phyloP scores from a whole-genome alignment of 164 flowering plant species.

The Annona cherimola region DNA sequence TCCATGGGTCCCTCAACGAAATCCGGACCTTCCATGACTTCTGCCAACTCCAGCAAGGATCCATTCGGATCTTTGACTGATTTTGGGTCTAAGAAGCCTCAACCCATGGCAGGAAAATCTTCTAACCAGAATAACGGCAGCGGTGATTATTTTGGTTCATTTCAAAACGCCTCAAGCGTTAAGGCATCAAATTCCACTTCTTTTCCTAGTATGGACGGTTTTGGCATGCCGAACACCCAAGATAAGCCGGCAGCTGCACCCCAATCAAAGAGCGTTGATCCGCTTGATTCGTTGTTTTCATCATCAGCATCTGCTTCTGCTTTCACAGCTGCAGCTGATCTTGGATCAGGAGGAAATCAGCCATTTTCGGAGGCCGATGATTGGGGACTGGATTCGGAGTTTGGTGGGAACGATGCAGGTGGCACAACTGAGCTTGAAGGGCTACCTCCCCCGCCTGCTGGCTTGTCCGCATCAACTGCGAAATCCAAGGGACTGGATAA shows the following conservation, averaged over 20 bases:
- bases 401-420: conserved; percentile 36
- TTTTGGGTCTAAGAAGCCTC: conserved; percentile 39
- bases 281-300: conserved; percentile 56
- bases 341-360: conserved; percentile 23
- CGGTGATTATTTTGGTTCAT: conserved; percentile 30
- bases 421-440: conserved; percentile 87
- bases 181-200: conserved; percentile 22
- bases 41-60: conserved; percentile 42
- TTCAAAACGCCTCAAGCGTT: conserved; percentile 27
- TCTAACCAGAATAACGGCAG: conserved; percentile 12
- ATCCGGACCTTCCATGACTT: conserved; percentile 17
- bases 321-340: conserved; percentile 22
- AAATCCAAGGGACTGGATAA: conserved; percentile 83
- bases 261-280: conserved; percentile 43
- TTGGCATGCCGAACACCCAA: conserved; percentile 30
- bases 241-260: conserved; percentile 24
- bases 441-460: conserved; percentile 91
- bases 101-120: conserved; percentile 21
- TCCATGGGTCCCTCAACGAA: conserved; percentile 51
- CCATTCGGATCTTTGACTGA: conserved; percentile 68
- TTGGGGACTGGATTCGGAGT: conserved; percentile 64
- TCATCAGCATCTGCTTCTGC: conserved; percentile 41
- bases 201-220: conserved; percentile 30
- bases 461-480: conserved; percentile 66
- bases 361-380: conserved; percentile 52